These are phyloP conservation scores for Lodderomyces parapsilosis DNA, from an alignment of 1,139 yeast species.

Conservation along the genomic window DNA sequence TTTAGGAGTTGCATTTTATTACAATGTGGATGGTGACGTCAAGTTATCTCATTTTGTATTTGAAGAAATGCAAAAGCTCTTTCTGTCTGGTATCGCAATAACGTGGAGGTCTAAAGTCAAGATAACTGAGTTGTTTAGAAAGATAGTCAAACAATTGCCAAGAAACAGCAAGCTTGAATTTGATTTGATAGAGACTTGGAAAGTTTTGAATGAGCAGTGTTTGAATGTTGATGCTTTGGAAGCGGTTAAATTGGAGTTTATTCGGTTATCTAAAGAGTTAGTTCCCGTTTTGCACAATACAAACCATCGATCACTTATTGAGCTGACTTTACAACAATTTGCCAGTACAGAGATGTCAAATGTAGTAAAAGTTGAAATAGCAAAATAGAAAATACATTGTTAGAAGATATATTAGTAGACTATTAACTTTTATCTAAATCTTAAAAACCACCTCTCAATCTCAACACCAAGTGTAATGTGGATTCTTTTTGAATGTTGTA, in stretches of 20 bases:
- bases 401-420: constrained; percentile 25
- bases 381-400: neutral
- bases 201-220: constrained; percentile 27
- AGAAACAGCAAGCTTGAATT: constrained; percentile 11
- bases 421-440: constrained; percentile 72
- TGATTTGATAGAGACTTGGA: constrained; percentile 23
- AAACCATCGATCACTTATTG: constrained; percentile 9
- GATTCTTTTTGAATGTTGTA: too few species aligned
- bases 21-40: constrained; percentile 18
- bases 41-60: constrained; percentile 28
- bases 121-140: constrained; percentile 35
- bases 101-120: constrained; percentile 63
- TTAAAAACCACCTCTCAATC: constrained; percentile 41
- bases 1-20: constrained; percentile 30
- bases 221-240: constrained; percentile 53
- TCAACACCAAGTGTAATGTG: too few species aligned
- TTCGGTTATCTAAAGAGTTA: constrained; percentile 29
- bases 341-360: constrained; percentile 27
- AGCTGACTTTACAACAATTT: constrained; percentile 26
- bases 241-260: constrained; percentile 55
- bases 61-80: constrained; percentile 18
- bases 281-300: constrained; percentile 15
- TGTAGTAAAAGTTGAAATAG: constrained; percentile 19
- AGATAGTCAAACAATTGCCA: constrained; percentile 7
- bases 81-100: constrained; percentile 30